phyloP scores from a whole-genome alignment of 2,329 filamentous ascomycete genomes.

The Onygenales sp. region DNA sequence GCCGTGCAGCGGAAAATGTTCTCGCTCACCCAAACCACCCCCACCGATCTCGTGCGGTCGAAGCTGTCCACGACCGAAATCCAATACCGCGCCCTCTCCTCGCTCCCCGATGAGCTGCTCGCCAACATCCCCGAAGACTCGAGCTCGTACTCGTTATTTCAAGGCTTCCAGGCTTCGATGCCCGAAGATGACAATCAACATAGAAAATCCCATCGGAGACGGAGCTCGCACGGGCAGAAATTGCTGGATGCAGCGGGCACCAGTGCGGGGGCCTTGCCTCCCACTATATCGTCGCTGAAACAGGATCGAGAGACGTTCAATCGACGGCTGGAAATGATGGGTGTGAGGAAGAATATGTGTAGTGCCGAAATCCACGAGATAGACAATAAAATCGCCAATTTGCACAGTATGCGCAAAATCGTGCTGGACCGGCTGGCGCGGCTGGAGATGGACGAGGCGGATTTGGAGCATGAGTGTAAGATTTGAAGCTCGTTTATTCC shows the following conservation, averaged over 20 bases:
- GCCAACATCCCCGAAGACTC: conserved; percentile 78
- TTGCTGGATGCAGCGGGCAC: conserved; percentile 54
- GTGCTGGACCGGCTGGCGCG: conserved; percentile 77
- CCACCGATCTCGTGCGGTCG: conserved; percentile 87
- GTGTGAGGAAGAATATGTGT: conserved; percentile 93
- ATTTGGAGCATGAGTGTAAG: conserved; percentile 81
- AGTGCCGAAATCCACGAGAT: conserved; percentile 93
- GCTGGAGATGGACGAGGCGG: conserved; percentile 80
- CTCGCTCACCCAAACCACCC: conserved; percentile 78
- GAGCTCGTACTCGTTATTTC: conserved; percentile 85
- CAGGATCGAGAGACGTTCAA: conserved; percentile 71
- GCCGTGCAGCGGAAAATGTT: conserved; percentile 82
- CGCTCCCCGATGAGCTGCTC: conserved; percentile 82
- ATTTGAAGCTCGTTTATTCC: conserved; percentile 11
- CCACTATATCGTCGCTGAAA: conserved; percentile 63
- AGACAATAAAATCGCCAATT: conserved; percentile 89
- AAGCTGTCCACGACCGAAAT: conserved; percentile 87
- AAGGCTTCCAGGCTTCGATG: conserved; percentile 87
- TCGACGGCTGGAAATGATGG: conserved; percentile 83
- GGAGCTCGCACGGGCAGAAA: conserved; percentile 65
- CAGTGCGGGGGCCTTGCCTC: conserved; percentile 46
- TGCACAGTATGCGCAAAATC: conserved; percentile 86
- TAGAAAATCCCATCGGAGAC: conserved; percentile 59
- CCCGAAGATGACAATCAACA: conserved; percentile 57
- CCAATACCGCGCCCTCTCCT: conserved; percentile 81